Base-by-base conservation (phyloP, 441 rosid genomes). In the Syzygium malaccense region DNA sequence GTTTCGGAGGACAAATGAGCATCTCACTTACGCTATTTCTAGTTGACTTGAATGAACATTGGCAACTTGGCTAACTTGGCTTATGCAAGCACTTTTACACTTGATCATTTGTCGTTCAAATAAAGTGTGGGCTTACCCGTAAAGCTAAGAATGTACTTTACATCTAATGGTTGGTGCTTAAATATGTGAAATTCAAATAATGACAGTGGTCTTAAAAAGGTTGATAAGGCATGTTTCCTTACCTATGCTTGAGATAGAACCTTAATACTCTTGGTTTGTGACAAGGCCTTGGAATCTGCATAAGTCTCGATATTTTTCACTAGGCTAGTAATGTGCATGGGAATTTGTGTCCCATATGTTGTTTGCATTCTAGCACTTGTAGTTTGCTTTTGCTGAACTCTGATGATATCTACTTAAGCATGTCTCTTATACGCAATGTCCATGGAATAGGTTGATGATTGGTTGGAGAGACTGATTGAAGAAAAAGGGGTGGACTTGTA, bases 401-500 rank as follows among this genome's bases (percentile, higher is more conserved):
- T 68, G 79, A 68, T 68, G 79, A 68, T 68, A 19, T 33, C 8
- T 68, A 7, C 33, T 68, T 68, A 33, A 18, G 19, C 79, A 33
- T 9, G 14, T 19, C 48, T 68, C 79, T 68, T 14, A 19, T 33
- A 19, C 33, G 79, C 26, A 19, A 68, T 75, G 55, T 85, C 68
- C 28, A 62, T 88, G 57, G 33, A 87, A 14, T 91, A 95, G 97
- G 93, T 95, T 66, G 96, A 95, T 83, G 96, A 95, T 92, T 95
- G 96, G 98, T 92, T 95, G 30, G 94, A 95, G 90, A 93, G 98
- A 91, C 86, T 95, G 83, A 90, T 92, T 32, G 97, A 96, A 88
- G 98, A 94, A 87, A 95, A 93, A 90, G 96, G 95, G 37, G 97
- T 94, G 56, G 96, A 95, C 91, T 91, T 96, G 88, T 96, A 95